Conservation (phyloP, 768 basidiomycete genomes). For the Boletus reticuloceps region DNA sequence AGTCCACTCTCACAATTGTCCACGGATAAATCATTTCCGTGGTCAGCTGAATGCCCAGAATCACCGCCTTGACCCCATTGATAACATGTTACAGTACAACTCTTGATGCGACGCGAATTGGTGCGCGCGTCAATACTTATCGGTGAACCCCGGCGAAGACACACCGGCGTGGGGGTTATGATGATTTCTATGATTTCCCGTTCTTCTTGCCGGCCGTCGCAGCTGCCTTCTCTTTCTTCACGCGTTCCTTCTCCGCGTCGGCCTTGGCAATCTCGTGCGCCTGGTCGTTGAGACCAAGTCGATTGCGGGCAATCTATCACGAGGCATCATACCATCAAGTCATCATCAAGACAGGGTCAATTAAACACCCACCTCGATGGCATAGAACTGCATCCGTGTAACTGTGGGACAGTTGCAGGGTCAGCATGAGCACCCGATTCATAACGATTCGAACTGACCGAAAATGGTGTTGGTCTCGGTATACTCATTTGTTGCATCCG, state of each 20-base stretch:
- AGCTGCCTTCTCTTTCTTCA: conserved; percentile 60
- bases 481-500: conserved; percentile 77
- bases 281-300: conserved; percentile 83
- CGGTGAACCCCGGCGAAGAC: background rate
- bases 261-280: conserved; percentile 79
- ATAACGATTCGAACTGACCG: conserved; percentile 45
- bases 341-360: conserved; percentile 8
- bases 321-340: background rate
- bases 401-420: conserved; percentile 11
- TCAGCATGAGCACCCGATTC: conserved; percentile 7
- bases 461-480: conserved; percentile 92
- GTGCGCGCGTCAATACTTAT: background rate
- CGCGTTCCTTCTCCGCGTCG: conserved; percentile 53
- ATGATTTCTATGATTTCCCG: conserved; percentile 29
- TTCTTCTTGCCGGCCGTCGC: conserved; percentile 39
- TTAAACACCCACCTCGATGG: conserved; percentile 66
- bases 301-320: conserved; percentile 83
- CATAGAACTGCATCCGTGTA: conserved; percentile 70
- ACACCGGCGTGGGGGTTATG: conserved; percentile 3
- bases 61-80: background rate
- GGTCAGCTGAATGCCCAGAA: background rate
- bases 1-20: conserved; percentile 7
- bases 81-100: background rate
- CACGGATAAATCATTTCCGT: conserved; percentile 16
- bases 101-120: background rate